Evolutionary conservation across 2,329 filamentous ascomycete genomes (phyloP).

Genomic region (Mycocentrospora acerina): DNA sequence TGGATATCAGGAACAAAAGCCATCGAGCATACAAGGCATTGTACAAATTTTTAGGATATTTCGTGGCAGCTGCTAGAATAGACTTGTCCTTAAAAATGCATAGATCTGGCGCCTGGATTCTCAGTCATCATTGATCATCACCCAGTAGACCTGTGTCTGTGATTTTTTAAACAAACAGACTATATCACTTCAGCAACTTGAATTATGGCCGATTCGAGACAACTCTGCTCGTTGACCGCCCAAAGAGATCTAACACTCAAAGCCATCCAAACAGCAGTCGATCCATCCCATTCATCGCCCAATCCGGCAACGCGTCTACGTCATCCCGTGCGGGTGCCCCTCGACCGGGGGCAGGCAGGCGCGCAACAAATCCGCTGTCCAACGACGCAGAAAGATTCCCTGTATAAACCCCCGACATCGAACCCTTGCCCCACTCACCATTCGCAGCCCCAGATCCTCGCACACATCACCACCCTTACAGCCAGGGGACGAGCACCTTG

Average conservation of each 20-base stretch:
- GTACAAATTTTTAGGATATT: too few species aligned
- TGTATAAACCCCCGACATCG: slow-evolving; percentile 11
- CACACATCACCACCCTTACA: background rate
- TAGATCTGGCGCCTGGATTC: too few species aligned
- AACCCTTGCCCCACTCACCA: background rate
- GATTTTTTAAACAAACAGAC: too few species aligned
- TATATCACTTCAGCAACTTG: too few species aligned
- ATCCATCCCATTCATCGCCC: slow-evolving; percentile 5
- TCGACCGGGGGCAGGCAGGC: slow-evolving; percentile 10
- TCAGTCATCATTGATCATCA: too few species aligned
- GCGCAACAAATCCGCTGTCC: slow-evolving; percentile 5
- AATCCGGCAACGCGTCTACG: slow-evolving; percentile 15
- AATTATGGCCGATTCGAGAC: too few species aligned
- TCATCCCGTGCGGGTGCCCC: slow-evolving; percentile 15
- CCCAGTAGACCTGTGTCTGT: too few species aligned
- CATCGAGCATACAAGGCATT: background rate
- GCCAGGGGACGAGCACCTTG: too few species aligned
- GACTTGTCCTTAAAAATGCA: too few species aligned
- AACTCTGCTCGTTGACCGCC: background rate
- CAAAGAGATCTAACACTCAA: background rate
- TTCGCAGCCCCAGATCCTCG: slow-evolving; percentile 1
- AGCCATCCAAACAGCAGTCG: background rate
- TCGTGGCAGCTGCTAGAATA: too few species aligned
- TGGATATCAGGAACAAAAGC: background rate
- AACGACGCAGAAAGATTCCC: slow-evolving; percentile 18